These are phyloP conservation scores for Ampelocalamus luodianensis DNA, from an alignment of 176 grass and related monocot genomes.

Conservation along the genomic window DNA sequence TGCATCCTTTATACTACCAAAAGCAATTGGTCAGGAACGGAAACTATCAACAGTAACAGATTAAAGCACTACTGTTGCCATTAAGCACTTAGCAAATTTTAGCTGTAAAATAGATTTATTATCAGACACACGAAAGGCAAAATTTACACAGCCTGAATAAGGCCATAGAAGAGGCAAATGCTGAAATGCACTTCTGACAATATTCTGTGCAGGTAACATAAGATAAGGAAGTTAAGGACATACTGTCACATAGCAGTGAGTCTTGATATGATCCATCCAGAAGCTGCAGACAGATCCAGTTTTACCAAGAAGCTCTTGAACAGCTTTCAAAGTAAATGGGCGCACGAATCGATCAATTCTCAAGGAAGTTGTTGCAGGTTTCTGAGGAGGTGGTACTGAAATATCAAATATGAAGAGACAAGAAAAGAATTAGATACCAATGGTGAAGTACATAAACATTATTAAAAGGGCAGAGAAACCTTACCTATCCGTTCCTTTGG, in stretches of 20 bases:
- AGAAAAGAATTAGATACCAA: constrained; percentile 22
- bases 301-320: constrained; percentile 77
- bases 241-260: constrained; percentile 91
- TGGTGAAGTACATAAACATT: background rate
- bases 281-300: constrained; percentile 75
- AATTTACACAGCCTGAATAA: background rate
- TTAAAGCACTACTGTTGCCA: constrained; percentile 1
- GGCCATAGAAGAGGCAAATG: background rate
- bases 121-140: constrained; percentile 23
- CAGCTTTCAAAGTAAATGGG: constrained; percentile 90
- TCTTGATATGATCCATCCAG: constrained; percentile 96
- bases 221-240: constrained; percentile 13
- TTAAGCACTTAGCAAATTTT: background rate
- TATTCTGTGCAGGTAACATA: constrained; percentile 21
- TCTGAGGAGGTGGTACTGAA: constrained; percentile 73
- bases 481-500: constrained; percentile 69
- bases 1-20: background rate
- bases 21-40: background rate
- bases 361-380: constrained; percentile 74
- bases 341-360: constrained; percentile 76
- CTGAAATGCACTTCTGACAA: constrained; percentile 11
- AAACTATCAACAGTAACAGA: background rate
- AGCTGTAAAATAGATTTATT: background rate
- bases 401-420: constrained; percentile 42
- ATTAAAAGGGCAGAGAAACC: constrained; percentile 7